Evolutionary conservation across 1,284 basidiomycete genomes (phyloP).

Genomic region (Trichosporon sp.): DNA sequence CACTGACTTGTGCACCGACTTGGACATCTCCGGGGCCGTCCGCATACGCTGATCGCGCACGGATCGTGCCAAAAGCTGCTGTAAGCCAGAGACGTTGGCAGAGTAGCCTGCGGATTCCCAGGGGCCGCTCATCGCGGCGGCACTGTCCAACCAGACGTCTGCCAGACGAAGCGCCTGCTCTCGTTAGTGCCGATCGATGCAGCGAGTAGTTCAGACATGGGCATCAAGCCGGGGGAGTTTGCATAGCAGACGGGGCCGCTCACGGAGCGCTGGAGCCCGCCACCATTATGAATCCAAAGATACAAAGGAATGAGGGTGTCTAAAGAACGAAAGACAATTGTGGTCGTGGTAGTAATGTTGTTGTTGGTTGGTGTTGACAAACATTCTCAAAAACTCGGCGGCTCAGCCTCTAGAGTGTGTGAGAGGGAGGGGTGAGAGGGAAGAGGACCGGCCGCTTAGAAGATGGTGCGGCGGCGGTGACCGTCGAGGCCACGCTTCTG

Average conservation of each 20-base stretch:
- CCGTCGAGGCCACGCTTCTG: conserved; percentile 5
- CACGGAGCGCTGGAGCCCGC: not conserved
- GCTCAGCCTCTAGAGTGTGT: conserved; percentile 5
- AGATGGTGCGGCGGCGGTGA: conserved; percentile 19
- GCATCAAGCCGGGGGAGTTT: conserved; percentile 5
- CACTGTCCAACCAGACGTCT: too few species aligned
- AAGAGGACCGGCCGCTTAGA: conserved; percentile 1
- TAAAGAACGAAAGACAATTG: conserved; percentile 16
- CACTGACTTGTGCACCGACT: too few species aligned
- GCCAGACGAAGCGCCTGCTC: too few species aligned
- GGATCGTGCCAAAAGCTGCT: too few species aligned
- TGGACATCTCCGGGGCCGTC: too few species aligned
- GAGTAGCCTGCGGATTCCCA: too few species aligned
- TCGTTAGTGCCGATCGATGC: conserved; percentile 5
- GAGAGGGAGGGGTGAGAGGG: not conserved
- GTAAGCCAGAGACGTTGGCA: not conserved
- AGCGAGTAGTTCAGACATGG: not conserved
- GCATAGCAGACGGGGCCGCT: not conserved
- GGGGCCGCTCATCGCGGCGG: not conserved
- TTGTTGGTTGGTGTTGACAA: conserved; percentile 3
- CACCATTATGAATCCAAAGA: conserved; percentile 19
- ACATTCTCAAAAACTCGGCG: conserved; percentile 16
- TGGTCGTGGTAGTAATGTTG: not conserved
- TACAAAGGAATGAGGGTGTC: conserved; percentile 20
- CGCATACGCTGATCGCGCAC: too few species aligned